phyloP scores from a whole-genome alignment of 257 asterid species.

The Solanum sparsipilum region DNA sequence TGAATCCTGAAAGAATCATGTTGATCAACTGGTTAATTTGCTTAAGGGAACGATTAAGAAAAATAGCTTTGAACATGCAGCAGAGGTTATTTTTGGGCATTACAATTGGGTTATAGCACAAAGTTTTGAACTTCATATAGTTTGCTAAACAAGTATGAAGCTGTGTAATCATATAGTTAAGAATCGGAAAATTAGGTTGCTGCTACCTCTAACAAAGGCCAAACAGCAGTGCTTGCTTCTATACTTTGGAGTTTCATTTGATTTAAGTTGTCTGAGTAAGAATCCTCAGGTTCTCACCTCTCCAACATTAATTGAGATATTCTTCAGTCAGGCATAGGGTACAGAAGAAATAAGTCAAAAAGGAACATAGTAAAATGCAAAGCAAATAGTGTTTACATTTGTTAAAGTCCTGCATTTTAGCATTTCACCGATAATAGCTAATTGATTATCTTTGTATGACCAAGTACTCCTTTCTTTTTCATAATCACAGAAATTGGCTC shows the following conservation, averaged over 20 bases:
- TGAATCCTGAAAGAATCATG: not conserved
- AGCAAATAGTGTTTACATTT: not conserved
- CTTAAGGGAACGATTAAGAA: not conserved
- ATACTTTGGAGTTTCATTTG: not conserved
- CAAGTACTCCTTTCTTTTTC: not conserved
- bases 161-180: not conserved
- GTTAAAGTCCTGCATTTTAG: not conserved
- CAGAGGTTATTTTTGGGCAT: not conserved
- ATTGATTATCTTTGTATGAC: not conserved
- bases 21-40: not conserved
- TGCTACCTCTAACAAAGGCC: not conserved
- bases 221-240: not conserved
- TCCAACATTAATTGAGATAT: not conserved
- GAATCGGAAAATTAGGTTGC: not conserved
- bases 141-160: not conserved
- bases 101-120: not conserved
- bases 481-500: slow-evolving; percentile 67
- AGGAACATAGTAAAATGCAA: not conserved
- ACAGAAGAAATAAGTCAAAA: not conserved
- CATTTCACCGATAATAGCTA: not conserved
- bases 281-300: not conserved
- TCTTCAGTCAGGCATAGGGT: not conserved
- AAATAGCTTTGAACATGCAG: not conserved
- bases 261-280: not conserved
- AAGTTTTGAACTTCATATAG: not conserved